Evolutionary conservation across 2,329 filamentous ascomycete species (phyloP), one percentile per base, ranked within the genome.

Genomic region (Aspergillus unguis): DNA sequence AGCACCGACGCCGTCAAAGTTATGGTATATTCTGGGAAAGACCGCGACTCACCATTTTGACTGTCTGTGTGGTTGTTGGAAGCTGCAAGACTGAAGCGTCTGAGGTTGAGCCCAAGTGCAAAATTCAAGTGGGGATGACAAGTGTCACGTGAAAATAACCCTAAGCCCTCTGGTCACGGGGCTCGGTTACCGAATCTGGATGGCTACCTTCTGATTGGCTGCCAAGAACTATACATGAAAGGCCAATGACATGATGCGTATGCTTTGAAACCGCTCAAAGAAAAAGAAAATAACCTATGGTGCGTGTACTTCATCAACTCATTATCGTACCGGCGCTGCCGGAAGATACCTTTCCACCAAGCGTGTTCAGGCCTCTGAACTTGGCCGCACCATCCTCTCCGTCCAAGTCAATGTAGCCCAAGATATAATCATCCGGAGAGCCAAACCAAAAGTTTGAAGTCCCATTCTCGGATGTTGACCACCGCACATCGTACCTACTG

Each of bases 111-210:
- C 53, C 59, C 58, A 65, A 63, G 58, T 70, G 65, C 62, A 65
- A 70, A 68, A 68, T 66, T 68, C 62, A 57, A 69, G 69, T 71
- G 68, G 68, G 67, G 66, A 66, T 68, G 65, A 69, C 65, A 61
- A 65, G 57, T 57, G 17, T 55, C 42, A 54, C 51, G 55, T 55
- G 47, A 8, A 6, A 0, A 0, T 29, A 64, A 59, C 68, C 67
- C 67, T 70, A 70, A 70, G 61, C 68, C 68, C 67, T 68, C 48
- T 59, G 51, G 47, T 54, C 28, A 47, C 48, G 32, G 44, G 50
- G 40, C 57, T 60, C 56, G 57, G 60, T 60, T 62, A 60, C 41
- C 32, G 17, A 8, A 56, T 49, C 50, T 53, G 41, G 44, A 31
- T 33, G 7, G 2, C 6, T 23, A 17, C 8, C 11, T n/a, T 41